Percentiles rank a stretch among this genome's conserved stretches.
Conservation (phyloP, 768 basidiomycete genomes). For the Rhodotorula babjevae region DNA sequence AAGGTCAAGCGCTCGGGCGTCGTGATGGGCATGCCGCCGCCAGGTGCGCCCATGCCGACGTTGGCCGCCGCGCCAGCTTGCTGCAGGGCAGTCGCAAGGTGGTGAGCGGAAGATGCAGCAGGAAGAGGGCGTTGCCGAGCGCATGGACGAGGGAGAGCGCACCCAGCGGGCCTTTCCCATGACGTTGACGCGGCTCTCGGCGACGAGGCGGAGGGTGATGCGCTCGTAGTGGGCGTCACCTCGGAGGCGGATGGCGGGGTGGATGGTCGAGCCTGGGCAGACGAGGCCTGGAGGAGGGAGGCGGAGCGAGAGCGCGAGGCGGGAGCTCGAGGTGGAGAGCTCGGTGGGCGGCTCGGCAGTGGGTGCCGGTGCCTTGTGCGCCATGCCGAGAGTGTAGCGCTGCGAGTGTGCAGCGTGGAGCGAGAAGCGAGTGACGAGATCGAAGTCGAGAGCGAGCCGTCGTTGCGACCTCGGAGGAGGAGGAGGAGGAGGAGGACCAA, state of each 20-base stretch:
- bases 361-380: too few species aligned
- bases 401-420: not conserved
- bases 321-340: not conserved
- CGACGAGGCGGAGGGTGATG: constrained; percentile 19
- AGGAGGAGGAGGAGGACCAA: too few species aligned
- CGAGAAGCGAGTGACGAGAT: not conserved
- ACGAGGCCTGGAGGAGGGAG: not conserved
- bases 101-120: not conserved
- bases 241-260: not conserved
- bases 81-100: not conserved
- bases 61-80: constrained; percentile 16
- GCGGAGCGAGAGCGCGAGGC: not conserved
- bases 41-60: not conserved
- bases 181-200: not conserved
- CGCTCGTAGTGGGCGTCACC: not conserved
- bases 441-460: too few species aligned
- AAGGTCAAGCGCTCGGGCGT: constrained; percentile 3
- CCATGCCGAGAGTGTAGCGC: not conserved
- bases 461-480: too few species aligned
- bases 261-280: not conserved
- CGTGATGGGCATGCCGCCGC: constrained; percentile 6
- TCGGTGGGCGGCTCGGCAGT: not conserved
- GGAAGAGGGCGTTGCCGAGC: too few species aligned
- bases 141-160: not conserved
- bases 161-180: constrained; percentile 32